Evolutionary conservation across 257 asterid species (phyloP).

Genomic region (Fraxinus anomala): DNA sequence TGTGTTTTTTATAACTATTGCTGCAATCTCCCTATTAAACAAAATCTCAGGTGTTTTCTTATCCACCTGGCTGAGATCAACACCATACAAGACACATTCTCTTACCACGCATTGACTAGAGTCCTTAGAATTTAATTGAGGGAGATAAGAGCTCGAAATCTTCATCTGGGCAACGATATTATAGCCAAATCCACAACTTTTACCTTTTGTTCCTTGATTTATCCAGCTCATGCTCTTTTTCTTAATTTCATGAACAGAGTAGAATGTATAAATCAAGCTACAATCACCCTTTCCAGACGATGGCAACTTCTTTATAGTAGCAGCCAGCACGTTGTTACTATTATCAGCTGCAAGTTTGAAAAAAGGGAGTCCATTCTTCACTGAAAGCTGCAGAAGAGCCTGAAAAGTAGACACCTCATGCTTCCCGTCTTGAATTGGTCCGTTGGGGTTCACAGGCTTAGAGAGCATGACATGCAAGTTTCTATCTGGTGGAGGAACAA

Average conservation of each 20-base stretch:
- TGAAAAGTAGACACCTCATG: conserved; percentile 40
- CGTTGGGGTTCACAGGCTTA: conserved; percentile 31
- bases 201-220: conserved; percentile 68
- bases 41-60: conserved; percentile 47
- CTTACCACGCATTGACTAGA: conserved; percentile 32
- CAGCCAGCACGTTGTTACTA: conserved; percentile 73
- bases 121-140: conserved; percentile 23
- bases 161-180: conserved; percentile 72
- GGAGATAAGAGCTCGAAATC: conserved; percentile 43
- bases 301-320: conserved; percentile 62
- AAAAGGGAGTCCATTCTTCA: conserved; percentile 74
- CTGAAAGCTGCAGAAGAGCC: conserved; percentile 78
- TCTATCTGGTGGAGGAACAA: conserved; percentile 30
- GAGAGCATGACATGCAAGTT: conserved; percentile 28
- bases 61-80: conserved; percentile 46
- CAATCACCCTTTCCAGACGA: conserved; percentile 47
- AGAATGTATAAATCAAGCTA: conserved; percentile 64
- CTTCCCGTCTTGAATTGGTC: conserved; percentile 44
- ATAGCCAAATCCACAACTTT: conserved; percentile 57
- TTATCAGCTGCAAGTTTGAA: conserved; percentile 73
- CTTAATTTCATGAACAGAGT: conserved; percentile 69
- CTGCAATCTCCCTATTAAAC: conserved; percentile 70
- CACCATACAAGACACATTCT: conserved; percentile 69
- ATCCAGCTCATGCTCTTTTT: conserved; percentile 81
- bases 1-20: conserved; percentile 51